Conservation (phyloP, 1,284 basidiomycete genomes). For the Moesziomyces parantarcticus region DNA sequence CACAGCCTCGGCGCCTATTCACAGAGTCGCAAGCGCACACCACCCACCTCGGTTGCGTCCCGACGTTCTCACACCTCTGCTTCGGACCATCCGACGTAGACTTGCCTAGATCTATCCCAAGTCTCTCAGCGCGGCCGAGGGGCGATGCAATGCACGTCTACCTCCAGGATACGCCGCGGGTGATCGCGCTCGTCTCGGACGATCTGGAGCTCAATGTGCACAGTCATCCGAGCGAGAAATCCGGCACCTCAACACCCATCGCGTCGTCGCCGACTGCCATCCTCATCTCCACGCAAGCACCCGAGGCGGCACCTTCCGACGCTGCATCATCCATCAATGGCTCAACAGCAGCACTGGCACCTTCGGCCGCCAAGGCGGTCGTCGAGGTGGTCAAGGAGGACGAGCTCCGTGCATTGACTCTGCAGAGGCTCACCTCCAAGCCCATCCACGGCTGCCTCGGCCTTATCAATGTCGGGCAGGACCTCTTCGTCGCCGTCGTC, state of each 20-base stretch:
- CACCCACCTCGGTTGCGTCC: neutral
- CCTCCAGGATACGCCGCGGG: conserved; percentile 52
- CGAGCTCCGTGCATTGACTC: conserved; percentile 22
- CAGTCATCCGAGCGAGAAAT: conserved; percentile 6
- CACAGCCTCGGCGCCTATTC: neutral
- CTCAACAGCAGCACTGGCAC: conserved; percentile 19
- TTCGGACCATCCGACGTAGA: neutral
- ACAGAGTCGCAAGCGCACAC: neutral
- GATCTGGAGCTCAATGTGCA: conserved; percentile 9
- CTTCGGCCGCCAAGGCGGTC: conserved; percentile 34
- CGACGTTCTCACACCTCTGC: neutral
- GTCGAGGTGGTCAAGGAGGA: conserved; percentile 49
- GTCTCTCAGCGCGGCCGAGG: neutral
- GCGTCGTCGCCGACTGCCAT: conserved; percentile 29
- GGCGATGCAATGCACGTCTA: conserved; percentile 61
- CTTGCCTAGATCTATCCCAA: neutral
- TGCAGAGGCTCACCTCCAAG: conserved; percentile 37
- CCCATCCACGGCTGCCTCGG: conserved; percentile 55
- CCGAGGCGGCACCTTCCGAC: conserved; percentile 11
- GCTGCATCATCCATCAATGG: conserved; percentile 13
- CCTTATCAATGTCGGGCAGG: conserved; percentile 60
- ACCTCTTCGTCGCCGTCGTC: conserved; percentile 61
- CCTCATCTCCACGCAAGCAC: conserved; percentile 35
- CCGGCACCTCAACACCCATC: neutral
- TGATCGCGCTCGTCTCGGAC: conserved; percentile 43